Percentiles rank a stretch among this genome's conserved stretches.
phyloP scores from a whole-genome alignment of 129 eudicot genomes.

The Artemisia annua region DNA sequence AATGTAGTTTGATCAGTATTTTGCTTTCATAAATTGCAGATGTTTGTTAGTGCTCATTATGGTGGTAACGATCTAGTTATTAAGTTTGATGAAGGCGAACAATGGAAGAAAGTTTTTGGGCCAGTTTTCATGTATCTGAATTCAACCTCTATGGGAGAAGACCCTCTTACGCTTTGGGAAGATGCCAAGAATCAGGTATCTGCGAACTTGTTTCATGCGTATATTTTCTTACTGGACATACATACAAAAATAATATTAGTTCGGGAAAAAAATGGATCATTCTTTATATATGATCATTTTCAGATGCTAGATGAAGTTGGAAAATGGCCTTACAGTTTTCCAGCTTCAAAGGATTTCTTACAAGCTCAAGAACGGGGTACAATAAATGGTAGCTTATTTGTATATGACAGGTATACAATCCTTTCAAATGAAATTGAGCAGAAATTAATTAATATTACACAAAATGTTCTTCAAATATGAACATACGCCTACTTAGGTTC shows the following conservation, averaged over 20 bases:
- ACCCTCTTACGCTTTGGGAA: constrained; percentile 65
- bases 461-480: background rate
- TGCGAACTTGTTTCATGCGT: background rate
- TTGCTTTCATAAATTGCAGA: constrained; percentile 13
- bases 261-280: background rate
- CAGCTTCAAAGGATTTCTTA: constrained; percentile 47
- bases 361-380: constrained; percentile 38
- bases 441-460: background rate
- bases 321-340: constrained; percentile 58
- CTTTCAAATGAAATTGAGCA: background rate
- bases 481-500: constrained; percentile 32
- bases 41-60: constrained; percentile 73
- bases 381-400: constrained; percentile 43
- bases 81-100: constrained; percentile 65
- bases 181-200: constrained; percentile 60
- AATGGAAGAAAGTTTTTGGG: constrained; percentile 90
- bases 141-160: constrained; percentile 34
- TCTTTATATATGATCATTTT: background rate
- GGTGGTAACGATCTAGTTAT: constrained; percentile 66
- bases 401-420: constrained; percentile 40
- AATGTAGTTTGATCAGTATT: background rate
- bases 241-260: background rate
- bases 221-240: background rate
- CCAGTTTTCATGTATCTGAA: constrained; percentile 78
- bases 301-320: constrained; percentile 49